Conservation (phyloP, 257 asterid species). For the Linderniella brevidens region DNA sequence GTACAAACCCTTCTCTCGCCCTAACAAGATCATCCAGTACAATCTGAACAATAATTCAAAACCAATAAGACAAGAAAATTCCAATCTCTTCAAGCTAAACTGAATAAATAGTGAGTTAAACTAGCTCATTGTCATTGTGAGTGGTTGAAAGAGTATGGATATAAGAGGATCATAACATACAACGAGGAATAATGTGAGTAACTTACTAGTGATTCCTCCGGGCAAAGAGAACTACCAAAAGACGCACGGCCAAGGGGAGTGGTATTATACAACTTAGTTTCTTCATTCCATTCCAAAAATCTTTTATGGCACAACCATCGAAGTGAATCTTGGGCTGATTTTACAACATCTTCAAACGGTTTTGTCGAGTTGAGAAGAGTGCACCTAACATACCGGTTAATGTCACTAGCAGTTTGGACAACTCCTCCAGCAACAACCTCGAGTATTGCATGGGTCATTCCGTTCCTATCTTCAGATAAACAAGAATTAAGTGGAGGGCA, state of each 20-base stretch:
- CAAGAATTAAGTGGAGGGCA: slow-evolving; percentile 95
- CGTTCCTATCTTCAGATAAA: slow-evolving; percentile 93
- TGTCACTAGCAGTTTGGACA: slow-evolving; percentile 88
- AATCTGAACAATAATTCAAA: slow-evolving; percentile 25
- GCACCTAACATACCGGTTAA: slow-evolving; percentile 89
- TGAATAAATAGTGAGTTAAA: too few species aligned
- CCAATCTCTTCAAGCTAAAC: not conserved
- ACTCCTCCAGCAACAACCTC: slow-evolving; percentile 99
- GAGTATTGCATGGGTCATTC: slow-evolving; percentile 96
- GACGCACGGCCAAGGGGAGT: slow-evolving; percentile 98
- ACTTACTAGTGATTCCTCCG: slow-evolving; percentile 91
- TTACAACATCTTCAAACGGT: slow-evolving; percentile 95
- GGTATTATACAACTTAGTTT: slow-evolving; percentile 69
- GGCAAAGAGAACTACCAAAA: slow-evolving; percentile 92
- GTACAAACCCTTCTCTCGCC: slow-evolving; percentile 98
- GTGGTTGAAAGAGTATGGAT: slow-evolving; percentile 1
- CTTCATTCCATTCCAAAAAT: slow-evolving; percentile 87
- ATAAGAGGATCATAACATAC: not conserved
- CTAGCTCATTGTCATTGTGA: too few species aligned
- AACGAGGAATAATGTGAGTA: slow-evolving; percentile 3
- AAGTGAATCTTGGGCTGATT: slow-evolving; percentile 95
- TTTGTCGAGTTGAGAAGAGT: slow-evolving; percentile 90
- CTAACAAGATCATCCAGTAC: slow-evolving; percentile 89
- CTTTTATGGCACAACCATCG: slow-evolving; percentile 86
- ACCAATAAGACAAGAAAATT: not conserved